Evolutionary conservation across 2,329 filamentous ascomycete genomes (phyloP), one percentile per base, ranked within the genome.

Genomic region (Arthrobotrys megalospora): DNA sequence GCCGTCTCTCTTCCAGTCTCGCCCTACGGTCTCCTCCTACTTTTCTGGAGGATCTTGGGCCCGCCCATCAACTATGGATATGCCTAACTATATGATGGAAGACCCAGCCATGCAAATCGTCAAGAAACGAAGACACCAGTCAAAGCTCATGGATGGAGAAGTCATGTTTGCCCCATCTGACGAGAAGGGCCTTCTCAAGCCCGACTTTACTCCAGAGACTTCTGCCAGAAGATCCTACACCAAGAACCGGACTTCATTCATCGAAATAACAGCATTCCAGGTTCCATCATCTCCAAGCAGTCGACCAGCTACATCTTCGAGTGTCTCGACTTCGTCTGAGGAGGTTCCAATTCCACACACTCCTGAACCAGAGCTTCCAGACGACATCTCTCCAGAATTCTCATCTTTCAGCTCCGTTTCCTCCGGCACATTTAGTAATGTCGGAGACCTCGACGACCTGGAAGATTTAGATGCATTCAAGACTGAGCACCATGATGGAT

Each of bases 91-190:
- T 45, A 41, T 78, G 62, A 72, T 78, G 67, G 60, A 72, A n/a
- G 75, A 78, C n/a, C 75, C 75, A 10, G 75, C 75, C 8, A 78
- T 78, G 75, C 75, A 78, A 50, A 78, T 78, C 19, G 75, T 78
- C 6, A 78, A 72, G 53, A 78, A 78, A 38, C 52, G 75, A 16
- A 63, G 75, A 72, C 75, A 78, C n/a, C 75, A 78, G 52, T 78
- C 75, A 7, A 78, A 63, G 24, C 63, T 78, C 14, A 64, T 67
- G n/a, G 75, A 72, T 16, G 62, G 75, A 43, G 67, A 78, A 32
- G 62, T 62, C n/a, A 58, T 63, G 16, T 71, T 72, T 36, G 62
- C 75, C 34, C 55, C 68, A 55, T 62, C 19, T 12, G 52, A 69
- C 28, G 62, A 67, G 41, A 64, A 63, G n/a, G 60, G 41, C 19